Percentiles rank a stretch among this genome's conserved stretches.
Conservation (phyloP, 371 early-diverging fungal genomes). For the Syncephalastrum monosporum region DNA sequence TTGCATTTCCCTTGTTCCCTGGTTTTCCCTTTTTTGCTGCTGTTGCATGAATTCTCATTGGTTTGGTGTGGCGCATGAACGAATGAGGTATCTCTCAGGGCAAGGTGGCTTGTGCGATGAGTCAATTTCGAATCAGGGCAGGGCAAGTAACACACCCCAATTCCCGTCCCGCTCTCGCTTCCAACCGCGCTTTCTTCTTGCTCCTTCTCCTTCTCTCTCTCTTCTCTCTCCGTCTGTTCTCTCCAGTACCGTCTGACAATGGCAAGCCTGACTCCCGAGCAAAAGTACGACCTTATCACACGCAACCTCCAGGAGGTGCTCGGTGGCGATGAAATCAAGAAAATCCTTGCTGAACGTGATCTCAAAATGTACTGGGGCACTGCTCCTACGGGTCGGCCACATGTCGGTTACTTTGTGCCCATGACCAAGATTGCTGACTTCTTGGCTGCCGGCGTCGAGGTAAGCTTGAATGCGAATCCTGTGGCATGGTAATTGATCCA, state of each 20-base stretch:
- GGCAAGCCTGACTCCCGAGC: constrained; percentile 54
- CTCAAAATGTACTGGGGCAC: constrained; percentile 99
- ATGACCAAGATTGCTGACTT: constrained; percentile 99
- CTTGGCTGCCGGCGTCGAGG: constrained; percentile 82
- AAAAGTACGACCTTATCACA: constrained; percentile 89
- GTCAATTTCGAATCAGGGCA: no score
- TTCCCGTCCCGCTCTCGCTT: no score
- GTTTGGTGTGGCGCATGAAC: no score
- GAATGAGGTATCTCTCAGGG: no score
- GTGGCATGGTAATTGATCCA: background rate
- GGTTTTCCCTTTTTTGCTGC: no score
- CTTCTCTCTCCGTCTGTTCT: background rate
- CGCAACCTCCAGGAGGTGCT: constrained; percentile 97
- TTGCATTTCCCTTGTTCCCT: no score
- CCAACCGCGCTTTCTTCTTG: background rate
- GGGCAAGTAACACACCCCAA: no score
- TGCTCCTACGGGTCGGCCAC: constrained; percentile 98
- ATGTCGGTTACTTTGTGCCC: constrained; percentile 98
- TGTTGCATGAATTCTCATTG: no score
- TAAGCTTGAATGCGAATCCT: background rate
- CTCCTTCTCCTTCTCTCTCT: background rate
- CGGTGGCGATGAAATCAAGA: constrained; percentile 89
- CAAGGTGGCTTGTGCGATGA: no score
- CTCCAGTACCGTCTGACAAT: constrained; percentile 16
- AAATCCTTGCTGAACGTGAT: constrained; percentile 87